Conservation (phyloP, 345 rosid species). For the Hibiscus trionum region DNA sequence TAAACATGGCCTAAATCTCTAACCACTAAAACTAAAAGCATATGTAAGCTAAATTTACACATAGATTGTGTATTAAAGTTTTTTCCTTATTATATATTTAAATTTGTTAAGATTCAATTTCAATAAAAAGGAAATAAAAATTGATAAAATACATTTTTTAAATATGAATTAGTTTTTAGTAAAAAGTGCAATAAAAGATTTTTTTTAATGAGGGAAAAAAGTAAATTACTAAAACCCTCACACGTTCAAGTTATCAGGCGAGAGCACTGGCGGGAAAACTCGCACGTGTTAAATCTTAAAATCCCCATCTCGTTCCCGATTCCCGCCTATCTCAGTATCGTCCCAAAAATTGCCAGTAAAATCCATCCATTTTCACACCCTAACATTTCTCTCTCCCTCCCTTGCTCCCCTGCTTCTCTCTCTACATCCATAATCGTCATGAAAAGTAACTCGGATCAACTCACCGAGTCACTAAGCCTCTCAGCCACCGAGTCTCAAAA, state of each 20-base stretch:
- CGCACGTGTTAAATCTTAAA: conserved; percentile 24
- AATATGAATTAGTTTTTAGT: too few relatives aligned
- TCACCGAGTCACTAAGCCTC: conserved; percentile 6
- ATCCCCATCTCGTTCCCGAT: not conserved
- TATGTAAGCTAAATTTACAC: too few relatives aligned
- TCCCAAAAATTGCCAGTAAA: not conserved
- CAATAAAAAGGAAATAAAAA: too few relatives aligned
- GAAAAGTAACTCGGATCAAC: conserved; percentile 19
- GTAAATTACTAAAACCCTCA: not conserved
- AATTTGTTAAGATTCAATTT: too few relatives aligned
- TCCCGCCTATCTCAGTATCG: conserved; percentile 16
- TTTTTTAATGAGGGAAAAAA: too few relatives aligned
- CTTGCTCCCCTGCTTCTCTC: not conserved
- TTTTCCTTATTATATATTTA: too few relatives aligned
- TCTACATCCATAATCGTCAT: conserved; percentile 11
- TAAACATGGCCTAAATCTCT: too few relatives aligned
- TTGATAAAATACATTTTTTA: too few relatives aligned
- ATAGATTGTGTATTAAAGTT: too few relatives aligned
- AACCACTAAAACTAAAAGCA: too few relatives aligned
- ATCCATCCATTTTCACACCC: not conserved
- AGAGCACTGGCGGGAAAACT: conserved; percentile 12
- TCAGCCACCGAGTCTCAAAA: conserved; percentile 24
- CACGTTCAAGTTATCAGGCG: not conserved
- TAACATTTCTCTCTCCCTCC: not conserved
- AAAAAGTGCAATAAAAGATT: too few relatives aligned